Base-by-base conservation (phyloP, 768 basidiomycete species). In the Hirschioporus abietinus region DNA sequence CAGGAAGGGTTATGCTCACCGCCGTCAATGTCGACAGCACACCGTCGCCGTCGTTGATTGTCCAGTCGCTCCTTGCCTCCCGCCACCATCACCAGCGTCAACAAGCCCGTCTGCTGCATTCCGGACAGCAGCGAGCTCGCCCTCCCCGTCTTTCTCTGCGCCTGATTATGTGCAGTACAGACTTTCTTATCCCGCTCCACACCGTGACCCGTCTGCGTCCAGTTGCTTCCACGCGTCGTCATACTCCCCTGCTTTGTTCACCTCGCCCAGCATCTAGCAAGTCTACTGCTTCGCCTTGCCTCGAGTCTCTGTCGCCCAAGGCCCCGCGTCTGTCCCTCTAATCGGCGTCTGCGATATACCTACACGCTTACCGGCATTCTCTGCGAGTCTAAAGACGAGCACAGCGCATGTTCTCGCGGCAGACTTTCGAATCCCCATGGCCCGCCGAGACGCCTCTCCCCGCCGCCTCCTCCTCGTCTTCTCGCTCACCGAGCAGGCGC, bases 371-470 rank as follows among this genome's bases (percentile, higher is more conserved):
- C 42, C 42, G 42, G 42, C 15, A 30, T 30, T 52, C 12, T 15
- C 12, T 52, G 20, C 5, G 42, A 52, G 12, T 52, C 42, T 20
- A 52, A 12, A 5, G 42, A 15, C 42, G 3, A 52, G 60, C 60
- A 15, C 23, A 25, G 60, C 68, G 58, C 66, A 86, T 86, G 83
- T 63, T 76, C 59, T 68, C 76, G 60, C 72, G 74, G 67, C 71
- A 76, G 18, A 73, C 72, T 24, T 67, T 76, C 70, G 72, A 76
- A 66, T 72, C 69, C 60, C 82, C 78, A 63, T 84, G 83, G 83
- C 86, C 86, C 36, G 68, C 67, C 12, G 77, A 73, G 73, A 86
- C 84, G 0, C 65, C 77, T 17, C 35, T 71, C 15, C 73, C 67
- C 59, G 35, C 76, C n/a, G 72, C 77, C 68, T 68, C 72, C 68